A percentile compares a stretch with the other conserved stretches of the same genome.
Evolutionary conservation across 371 early-diverging fungal species (phyloP).

Genomic region (Dichotomocladium elegans): DNA sequence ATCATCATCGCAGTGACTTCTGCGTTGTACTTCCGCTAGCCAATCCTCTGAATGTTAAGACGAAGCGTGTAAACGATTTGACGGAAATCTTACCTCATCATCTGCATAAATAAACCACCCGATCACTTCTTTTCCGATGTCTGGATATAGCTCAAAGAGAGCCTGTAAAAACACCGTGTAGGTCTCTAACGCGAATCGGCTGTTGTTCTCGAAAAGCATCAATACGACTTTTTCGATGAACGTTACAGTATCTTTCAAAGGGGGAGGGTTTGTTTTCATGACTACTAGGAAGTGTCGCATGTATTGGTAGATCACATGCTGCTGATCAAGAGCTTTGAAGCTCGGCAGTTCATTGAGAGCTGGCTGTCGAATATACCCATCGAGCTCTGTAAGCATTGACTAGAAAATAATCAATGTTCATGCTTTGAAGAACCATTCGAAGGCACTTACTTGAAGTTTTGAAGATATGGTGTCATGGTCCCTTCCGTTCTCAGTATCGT

Average conservation of each 20-base stretch:
- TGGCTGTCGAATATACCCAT: constrained; percentile 58
- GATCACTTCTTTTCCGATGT: constrained; percentile 77
- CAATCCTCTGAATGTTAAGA: background rate
- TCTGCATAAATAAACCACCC: constrained; percentile 90
- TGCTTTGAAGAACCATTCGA: constrained; percentile 27
- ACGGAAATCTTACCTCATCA: constrained; percentile 58
- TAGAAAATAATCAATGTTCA: constrained; percentile 53
- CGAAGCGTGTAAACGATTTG: background rate
- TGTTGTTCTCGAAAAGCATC: constrained; percentile 72
- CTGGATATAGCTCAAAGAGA: constrained; percentile 74
- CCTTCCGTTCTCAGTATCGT: background rate
- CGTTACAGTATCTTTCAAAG: constrained; percentile 68
- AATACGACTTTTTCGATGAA: constrained; percentile 85
- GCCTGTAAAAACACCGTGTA: constrained; percentile 78
- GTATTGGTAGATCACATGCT: constrained; percentile 72
- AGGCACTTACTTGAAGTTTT: constrained; percentile 15
- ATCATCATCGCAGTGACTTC: constrained; percentile 74
- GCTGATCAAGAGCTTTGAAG: constrained; percentile 67
- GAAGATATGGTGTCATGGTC: background rate
- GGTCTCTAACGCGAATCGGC: constrained; percentile 71
- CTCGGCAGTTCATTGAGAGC: constrained; percentile 27
- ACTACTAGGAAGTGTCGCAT: constrained; percentile 69
- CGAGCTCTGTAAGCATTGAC: constrained; percentile 69
- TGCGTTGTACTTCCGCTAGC: constrained; percentile 77
- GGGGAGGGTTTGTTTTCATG: constrained; percentile 59